Percentiles rank a stretch among this genome's conserved stretches.
Conservation (phyloP, 495 filamentous ascomycete genomes). For the Neurospora africana region DNA sequence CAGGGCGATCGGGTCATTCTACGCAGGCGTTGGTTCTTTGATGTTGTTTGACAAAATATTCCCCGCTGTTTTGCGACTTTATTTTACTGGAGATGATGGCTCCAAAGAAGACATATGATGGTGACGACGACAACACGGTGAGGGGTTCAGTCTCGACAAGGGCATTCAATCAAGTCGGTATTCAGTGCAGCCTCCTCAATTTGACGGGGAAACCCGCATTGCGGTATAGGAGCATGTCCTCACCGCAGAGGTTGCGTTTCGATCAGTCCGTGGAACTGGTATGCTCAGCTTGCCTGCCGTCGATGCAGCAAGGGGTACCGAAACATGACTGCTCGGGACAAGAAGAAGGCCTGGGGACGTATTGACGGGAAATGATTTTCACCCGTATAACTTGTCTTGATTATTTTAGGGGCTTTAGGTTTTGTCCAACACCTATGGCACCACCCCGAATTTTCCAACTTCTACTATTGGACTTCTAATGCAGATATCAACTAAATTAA, state of each 20-base stretch:
- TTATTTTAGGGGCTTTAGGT: not conserved
- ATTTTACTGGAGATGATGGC: slow-evolving; percentile 21
- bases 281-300: not conserved
- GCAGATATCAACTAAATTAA: slow-evolving; percentile 41
- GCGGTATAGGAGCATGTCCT: not conserved
- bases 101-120: slow-evolving; percentile 15
- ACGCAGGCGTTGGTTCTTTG: slow-evolving; percentile 29
- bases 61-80: slow-evolving; percentile 18
- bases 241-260: not conserved
- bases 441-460: slow-evolving; percentile 3
- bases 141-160: not conserved
- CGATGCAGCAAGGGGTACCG: not conserved
- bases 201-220: not conserved
- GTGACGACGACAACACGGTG: slow-evolving; percentile 12
- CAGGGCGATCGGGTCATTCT: slow-evolving; percentile 17
- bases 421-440: not conserved
- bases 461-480: slow-evolving; percentile 45
- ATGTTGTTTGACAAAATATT: slow-evolving; percentile 28
- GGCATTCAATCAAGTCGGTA: not conserved
- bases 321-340: not conserved
- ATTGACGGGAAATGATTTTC: not conserved
- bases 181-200: not conserved
- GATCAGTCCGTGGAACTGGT: not conserved
- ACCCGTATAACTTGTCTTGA: not conserved
- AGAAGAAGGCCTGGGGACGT: not conserved